Percentiles rank a stretch among this genome's conserved stretches.
Evolutionary conservation across 192 early-diverging fungal genomes (phyloP).

Genomic region (Mortierella claussenii): DNA sequence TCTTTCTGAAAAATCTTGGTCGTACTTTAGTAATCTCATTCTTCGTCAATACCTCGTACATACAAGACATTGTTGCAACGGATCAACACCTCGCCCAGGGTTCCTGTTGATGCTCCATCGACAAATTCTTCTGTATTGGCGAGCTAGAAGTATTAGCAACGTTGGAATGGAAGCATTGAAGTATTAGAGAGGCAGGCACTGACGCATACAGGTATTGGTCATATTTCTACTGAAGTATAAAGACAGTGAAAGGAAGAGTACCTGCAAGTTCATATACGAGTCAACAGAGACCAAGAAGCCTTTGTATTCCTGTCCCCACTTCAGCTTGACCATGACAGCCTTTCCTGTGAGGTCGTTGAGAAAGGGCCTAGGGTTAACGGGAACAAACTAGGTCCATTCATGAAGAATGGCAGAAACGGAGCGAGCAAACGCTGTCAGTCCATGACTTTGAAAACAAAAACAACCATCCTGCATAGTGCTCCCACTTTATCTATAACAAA

Average conservation of each 20-base stretch:
- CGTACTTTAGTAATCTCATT: too few relatives aligned
- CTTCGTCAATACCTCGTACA: slow-evolving; percentile 75
- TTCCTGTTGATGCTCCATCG: slow-evolving; percentile 89
- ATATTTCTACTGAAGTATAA: not conserved
- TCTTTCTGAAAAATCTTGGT: too few relatives aligned
- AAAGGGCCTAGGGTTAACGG: slow-evolving; percentile 98
- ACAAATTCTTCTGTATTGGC: slow-evolving; percentile 95
- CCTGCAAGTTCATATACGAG: slow-evolving; percentile 98
- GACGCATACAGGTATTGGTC: slow-evolving; percentile 99
- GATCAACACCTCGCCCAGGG: slow-evolving; percentile 93
- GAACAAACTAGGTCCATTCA: slow-evolving; percentile 76
- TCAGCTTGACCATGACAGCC: slow-evolving; percentile 91
- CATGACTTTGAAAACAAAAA: too few relatives aligned
- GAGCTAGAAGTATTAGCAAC: slow-evolving; percentile 67
- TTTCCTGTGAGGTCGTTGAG: slow-evolving; percentile 93
- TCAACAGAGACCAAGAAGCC: slow-evolving; percentile 90
- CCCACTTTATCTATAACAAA: too few relatives aligned
- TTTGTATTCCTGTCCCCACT: slow-evolving; percentile 99
- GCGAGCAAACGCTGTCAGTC: too few relatives aligned
- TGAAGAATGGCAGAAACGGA: too few relatives aligned
- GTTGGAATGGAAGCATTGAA: slow-evolving; percentile 1
- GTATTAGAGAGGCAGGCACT: slow-evolving; percentile 54
- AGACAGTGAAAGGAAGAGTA: slow-evolving; percentile 37
- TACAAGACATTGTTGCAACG: slow-evolving; percentile 91
- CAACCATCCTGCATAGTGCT: too few relatives aligned